Evolutionary conservation across 495 filamentous ascomycete species (phyloP).

Genomic region (Geopyxis carbonaria): DNA sequence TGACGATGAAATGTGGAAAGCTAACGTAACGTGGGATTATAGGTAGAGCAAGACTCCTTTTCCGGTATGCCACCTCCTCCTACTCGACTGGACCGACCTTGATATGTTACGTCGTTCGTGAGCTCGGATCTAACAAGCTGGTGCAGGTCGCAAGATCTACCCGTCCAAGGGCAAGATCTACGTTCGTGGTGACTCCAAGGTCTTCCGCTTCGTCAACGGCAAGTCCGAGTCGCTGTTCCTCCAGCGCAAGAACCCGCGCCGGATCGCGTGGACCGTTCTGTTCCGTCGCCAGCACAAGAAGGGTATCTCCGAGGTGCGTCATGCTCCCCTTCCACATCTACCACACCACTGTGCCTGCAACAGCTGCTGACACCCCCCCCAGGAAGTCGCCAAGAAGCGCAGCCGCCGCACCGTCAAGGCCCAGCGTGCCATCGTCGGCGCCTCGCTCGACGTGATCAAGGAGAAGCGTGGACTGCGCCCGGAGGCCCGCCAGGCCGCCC

Average conservation of each 20-base stretch:
- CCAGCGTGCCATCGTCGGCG: conserved; percentile 97
- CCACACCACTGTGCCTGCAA: not conserved
- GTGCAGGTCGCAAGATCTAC: conserved; percentile 21
- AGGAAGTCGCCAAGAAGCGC: conserved; percentile 99
- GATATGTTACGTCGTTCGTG: not conserved
- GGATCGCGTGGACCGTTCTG: conserved; percentile 95
- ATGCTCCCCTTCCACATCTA: conserved; percentile 4
- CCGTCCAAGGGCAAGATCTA: conserved; percentile 56
- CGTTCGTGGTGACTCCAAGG: conserved; percentile 97
- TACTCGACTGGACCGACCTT: not conserved
- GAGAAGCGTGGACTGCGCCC: conserved; percentile 86
- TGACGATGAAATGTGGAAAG: conserved; percentile 9
- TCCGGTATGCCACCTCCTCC: conserved; percentile 14
- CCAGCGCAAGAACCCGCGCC: conserved; percentile 99
- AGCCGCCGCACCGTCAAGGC: conserved; percentile 94
- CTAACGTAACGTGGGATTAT: conserved; percentile 1
- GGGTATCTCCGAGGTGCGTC: conserved; percentile 97
- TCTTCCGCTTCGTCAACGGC: conserved; percentile 99
- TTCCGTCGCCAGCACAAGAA: conserved; percentile 98
- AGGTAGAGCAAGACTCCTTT: conserved; percentile 27
- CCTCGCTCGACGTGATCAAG: conserved; percentile 98
- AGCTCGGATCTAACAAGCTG: not conserved
- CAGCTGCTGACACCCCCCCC: conserved; percentile 22
- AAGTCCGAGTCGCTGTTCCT: conserved; percentile 99
- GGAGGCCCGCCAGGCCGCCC: conserved; percentile 85